phyloP scores from a whole-genome alignment of 2,329 filamentous ascomycete genomes.

The Venturiaceae sp. region DNA sequence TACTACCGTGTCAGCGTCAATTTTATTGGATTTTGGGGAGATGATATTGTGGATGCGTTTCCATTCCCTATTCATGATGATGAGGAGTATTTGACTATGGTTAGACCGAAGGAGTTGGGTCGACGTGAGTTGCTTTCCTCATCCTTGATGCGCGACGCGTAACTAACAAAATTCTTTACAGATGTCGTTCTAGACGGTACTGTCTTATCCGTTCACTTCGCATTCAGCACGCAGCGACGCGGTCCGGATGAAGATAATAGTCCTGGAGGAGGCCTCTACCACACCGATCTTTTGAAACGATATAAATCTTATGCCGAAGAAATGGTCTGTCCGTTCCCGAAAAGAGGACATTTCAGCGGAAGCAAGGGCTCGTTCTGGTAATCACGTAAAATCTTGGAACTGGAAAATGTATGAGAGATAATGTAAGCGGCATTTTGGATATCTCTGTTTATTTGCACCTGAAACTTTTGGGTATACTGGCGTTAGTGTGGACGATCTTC shows the following conservation, averaged over 20 bases:
- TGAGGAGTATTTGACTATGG: constrained; percentile 2
- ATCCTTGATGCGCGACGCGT: neutral
- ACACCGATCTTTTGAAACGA: constrained; percentile 1
- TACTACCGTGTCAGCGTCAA: constrained; percentile 8
- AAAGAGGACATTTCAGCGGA: neutral
- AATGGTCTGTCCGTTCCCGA: neutral
- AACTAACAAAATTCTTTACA: neutral
- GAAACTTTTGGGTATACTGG: no score
- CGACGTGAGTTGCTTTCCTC: constrained; percentile 3
- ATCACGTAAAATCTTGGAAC: no score
- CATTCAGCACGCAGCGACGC: neutral
- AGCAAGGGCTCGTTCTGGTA: neutral
- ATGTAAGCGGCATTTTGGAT: no score
- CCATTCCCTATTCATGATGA: constrained; percentile 1
- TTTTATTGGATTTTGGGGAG: constrained; percentile 8
- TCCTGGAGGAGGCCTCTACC: constrained; percentile 1
- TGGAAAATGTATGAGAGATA: no score
- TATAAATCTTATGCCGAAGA: constrained; percentile 5
- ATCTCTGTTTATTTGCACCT: no score
- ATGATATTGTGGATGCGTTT: constrained; percentile 5
- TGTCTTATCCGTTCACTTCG: neutral
- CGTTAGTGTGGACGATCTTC: no score
- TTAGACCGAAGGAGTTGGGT: constrained; percentile 1
- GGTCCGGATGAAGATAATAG: neutral
- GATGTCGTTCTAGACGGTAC: constrained; percentile 6